Conservation (phyloP, 78 protist species). For the Dictyostelium citrinum region DNA sequence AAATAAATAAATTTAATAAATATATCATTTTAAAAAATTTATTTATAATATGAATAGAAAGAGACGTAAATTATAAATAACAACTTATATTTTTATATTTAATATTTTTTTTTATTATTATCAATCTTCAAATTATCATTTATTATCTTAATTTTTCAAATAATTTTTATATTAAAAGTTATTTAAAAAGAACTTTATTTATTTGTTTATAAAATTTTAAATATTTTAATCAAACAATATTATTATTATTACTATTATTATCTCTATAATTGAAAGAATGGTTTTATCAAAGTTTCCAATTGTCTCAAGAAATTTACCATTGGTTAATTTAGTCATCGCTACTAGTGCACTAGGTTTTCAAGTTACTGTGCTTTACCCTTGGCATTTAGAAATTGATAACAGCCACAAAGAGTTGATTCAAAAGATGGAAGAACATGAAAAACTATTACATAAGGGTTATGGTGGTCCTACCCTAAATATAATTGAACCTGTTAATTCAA, state of each 20-base stretch:
- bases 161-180: too few relatives aligned
- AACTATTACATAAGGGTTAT: not conserved
- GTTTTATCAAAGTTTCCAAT: slow-evolving; percentile 31
- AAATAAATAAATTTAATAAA: too few relatives aligned
- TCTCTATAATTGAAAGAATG: too few relatives aligned
- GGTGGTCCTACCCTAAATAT: not conserved
- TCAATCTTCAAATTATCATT: too few relatives aligned
- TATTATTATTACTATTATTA: too few relatives aligned
- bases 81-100: too few relatives aligned
- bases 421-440: not conserved
- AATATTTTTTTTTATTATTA: too few relatives aligned
- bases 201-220: not conserved
- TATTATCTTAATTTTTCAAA: too few relatives aligned
- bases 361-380: slow-evolving; percentile 3
- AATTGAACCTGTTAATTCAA: not conserved
- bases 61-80: not conserved
- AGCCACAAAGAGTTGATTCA: not conserved
- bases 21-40: too few relatives aligned
- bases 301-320: not conserved
- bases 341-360: slow-evolving; percentile 1
- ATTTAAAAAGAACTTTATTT: too few relatives aligned
- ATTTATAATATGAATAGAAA: not conserved
- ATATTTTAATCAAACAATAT: too few relatives aligned
- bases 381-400: slow-evolving; percentile 29
- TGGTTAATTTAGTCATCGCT: not conserved